A percentile compares a stretch with the other conserved stretches of the same genome.
Evolutionary conservation across 2,329 filamentous ascomycete species (phyloP).

Genomic region (Arachnomyces sp.): DNA sequence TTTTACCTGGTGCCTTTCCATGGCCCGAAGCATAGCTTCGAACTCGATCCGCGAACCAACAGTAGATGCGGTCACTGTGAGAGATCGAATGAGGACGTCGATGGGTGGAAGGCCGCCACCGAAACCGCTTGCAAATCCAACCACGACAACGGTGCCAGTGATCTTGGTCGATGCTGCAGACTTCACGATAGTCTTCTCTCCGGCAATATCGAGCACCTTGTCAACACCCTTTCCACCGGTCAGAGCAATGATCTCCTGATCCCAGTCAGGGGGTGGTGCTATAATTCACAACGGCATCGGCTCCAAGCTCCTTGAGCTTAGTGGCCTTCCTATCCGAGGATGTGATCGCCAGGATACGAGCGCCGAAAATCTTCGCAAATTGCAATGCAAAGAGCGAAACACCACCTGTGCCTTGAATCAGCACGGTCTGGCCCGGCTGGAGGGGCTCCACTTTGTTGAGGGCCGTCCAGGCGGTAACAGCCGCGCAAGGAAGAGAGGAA

Average conservation of each 20-base stretch:
- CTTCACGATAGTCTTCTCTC: conserved; percentile 43
- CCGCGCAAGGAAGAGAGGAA: conserved; percentile 37
- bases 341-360: too few species aligned
- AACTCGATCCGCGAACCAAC: conserved; percentile 55
- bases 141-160: conserved; percentile 41
- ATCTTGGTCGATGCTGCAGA: conserved; percentile 38
- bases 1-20: conserved; percentile 24
- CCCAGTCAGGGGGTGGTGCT: conserved; percentile 36
- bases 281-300: conserved; percentile 45
- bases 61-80: conserved; percentile 54
- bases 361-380: conserved; percentile 42
- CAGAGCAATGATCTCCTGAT: conserved; percentile 35
- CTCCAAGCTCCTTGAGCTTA: conserved; percentile 44
- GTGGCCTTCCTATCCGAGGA: conserved; percentile 46
- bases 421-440: conserved; percentile 41
- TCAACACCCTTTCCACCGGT: conserved; percentile 43
- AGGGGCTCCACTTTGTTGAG: conserved; percentile 38
- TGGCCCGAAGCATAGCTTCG: conserved; percentile 31
- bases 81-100: too few species aligned
- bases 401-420: conserved; percentile 49
- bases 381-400: conserved; percentile 40
- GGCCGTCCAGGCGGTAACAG: conserved; percentile 46
- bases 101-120: too few species aligned
- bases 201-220: conserved; percentile 47
- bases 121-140: conserved; percentile 45